Conservation (phyloP, 1,284 basidiomycete species). For the Moesziomyces globuligerus region DNA sequence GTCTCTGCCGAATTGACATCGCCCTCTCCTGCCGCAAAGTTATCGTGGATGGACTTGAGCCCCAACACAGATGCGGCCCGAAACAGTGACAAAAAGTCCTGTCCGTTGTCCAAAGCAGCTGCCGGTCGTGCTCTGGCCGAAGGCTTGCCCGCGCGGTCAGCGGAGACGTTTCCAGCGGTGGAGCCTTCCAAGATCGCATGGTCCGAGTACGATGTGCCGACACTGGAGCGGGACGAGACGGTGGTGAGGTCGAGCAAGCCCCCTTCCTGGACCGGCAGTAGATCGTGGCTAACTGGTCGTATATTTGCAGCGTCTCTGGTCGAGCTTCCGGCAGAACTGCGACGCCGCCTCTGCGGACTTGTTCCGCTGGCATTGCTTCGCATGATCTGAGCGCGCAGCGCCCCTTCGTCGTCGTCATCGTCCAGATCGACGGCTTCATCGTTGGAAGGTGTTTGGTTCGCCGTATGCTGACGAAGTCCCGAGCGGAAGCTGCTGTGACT, state of each 20-base stretch:
- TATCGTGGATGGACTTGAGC: slow-evolving; percentile 21
- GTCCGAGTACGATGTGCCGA: slow-evolving; percentile 27
- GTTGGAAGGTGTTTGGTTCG: slow-evolving; percentile 11
- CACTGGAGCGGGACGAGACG: slow-evolving; percentile 36
- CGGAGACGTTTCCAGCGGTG: slow-evolving; percentile 7
- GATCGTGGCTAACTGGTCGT: slow-evolving; percentile 18
- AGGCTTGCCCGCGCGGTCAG: slow-evolving; percentile 10
- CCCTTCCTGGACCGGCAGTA: slow-evolving; percentile 49
- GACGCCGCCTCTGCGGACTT: slow-evolving; percentile 9
- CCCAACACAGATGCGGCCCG: slow-evolving; percentile 19
- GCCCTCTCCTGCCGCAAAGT: background rate
- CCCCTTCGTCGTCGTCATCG: slow-evolving; percentile 45
- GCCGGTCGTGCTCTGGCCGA: slow-evolving; percentile 11
- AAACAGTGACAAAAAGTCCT: slow-evolving; percentile 33
- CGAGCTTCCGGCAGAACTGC: slow-evolving; percentile 40
- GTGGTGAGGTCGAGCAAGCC: slow-evolving; percentile 29
- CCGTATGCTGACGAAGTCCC: slow-evolving; percentile 15
- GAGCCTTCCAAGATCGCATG: slow-evolving; percentile 21
- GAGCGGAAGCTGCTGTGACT: slow-evolving; percentile 25
- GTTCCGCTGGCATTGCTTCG: slow-evolving; percentile 1
- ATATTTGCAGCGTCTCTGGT: slow-evolving; percentile 5
- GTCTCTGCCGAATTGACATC: background rate
- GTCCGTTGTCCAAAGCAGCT: slow-evolving; percentile 13
- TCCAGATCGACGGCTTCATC: slow-evolving; percentile 52
- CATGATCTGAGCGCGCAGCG: slow-evolving; percentile 17